A percentile compares a stretch with the other conserved stretches of the same genome.
Evolutionary conservation across 2,329 filamentous ascomycete genomes (phyloP).

Genomic region (Alternaria brassicicola): DNA sequence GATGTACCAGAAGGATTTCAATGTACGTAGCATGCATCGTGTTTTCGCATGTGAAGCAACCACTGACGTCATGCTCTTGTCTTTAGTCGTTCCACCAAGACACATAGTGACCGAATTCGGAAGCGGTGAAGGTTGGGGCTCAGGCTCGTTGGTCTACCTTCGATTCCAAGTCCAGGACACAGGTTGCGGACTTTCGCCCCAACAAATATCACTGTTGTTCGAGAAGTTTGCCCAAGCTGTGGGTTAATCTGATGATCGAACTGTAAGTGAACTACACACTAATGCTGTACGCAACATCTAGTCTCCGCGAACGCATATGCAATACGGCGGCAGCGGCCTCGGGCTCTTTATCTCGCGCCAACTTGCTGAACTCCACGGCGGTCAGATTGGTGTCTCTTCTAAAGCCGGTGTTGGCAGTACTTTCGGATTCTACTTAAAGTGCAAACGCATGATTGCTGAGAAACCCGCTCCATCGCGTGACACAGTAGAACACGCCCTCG

Average conservation of each 20-base stretch:
- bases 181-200: constrained; percentile 37
- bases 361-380: constrained; percentile 46
- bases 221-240: constrained; percentile 40
- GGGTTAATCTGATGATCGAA: not conserved
- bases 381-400: constrained; percentile 44
- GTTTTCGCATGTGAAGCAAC: not conserved
- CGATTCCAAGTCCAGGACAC: constrained; percentile 43
- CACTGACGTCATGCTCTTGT: not conserved
- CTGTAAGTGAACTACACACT: not conserved
- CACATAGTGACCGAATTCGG: constrained; percentile 20
- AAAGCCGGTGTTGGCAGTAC: constrained; percentile 39
- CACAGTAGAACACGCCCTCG: constrained; percentile 3
- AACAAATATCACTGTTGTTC: constrained; percentile 42
- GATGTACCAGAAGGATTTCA: constrained; percentile 24
- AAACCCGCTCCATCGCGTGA: constrained; percentile 4
- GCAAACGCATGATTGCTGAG: constrained; percentile 21
- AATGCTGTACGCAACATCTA: not conserved
- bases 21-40: constrained; percentile 1
- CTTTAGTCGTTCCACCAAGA: constrained; percentile 29
- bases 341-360: constrained; percentile 47
- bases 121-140: constrained; percentile 36
- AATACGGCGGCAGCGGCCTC: constrained; percentile 46
- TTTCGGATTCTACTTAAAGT: constrained; percentile 45
- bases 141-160: constrained; percentile 36
- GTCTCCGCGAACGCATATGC: constrained; percentile 43